phyloP scores from a whole-genome alignment of 495 filamentous ascomycete species.

The Penicillium chermesinum region DNA sequence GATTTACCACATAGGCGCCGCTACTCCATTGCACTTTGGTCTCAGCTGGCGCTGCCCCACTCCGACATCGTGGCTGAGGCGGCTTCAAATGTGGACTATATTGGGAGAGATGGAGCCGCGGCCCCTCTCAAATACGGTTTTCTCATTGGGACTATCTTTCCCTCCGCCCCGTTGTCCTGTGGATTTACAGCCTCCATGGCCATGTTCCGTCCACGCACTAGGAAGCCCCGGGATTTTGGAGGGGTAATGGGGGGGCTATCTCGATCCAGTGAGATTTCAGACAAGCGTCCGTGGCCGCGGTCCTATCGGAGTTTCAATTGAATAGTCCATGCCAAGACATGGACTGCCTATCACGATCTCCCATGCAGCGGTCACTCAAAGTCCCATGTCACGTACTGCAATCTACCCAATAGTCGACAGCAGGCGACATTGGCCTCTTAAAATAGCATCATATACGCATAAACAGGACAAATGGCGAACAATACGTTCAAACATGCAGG shows the following conservation, averaged over 20 bases:
- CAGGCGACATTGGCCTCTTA: no score
- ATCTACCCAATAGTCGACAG: no score
- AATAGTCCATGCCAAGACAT: background rate
- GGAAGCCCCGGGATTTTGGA: conserved; percentile 1
- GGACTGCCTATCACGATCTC: conserved; percentile 2
- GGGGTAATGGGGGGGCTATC: conserved; percentile 6
- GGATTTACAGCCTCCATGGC: no score
- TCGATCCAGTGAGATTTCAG: conserved; percentile 8
- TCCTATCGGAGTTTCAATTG: background rate
- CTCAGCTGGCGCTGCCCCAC: conserved; percentile 19
- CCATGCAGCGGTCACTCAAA: background rate
- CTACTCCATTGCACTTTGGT: conserved; percentile 8
- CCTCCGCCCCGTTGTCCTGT: background rate
- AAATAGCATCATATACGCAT: no score
- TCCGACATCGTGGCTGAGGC: conserved; percentile 15
- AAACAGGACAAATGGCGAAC: no score
- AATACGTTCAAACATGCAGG: no score
- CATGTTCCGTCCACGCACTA: no score
- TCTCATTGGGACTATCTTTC: conserved; percentile 12
- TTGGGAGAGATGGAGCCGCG: conserved; percentile 10
- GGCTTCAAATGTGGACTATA: conserved; percentile 3
- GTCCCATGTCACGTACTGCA: no score
- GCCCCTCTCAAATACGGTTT: conserved; percentile 9
- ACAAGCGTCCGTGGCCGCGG: background rate
- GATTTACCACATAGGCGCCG: conserved; percentile 5